Percentiles rank a stretch among this genome's conserved stretches.
Conservation (phyloP, 2,329 filamentous ascomycete genomes). For the Zasmidium citrigriseum region DNA sequence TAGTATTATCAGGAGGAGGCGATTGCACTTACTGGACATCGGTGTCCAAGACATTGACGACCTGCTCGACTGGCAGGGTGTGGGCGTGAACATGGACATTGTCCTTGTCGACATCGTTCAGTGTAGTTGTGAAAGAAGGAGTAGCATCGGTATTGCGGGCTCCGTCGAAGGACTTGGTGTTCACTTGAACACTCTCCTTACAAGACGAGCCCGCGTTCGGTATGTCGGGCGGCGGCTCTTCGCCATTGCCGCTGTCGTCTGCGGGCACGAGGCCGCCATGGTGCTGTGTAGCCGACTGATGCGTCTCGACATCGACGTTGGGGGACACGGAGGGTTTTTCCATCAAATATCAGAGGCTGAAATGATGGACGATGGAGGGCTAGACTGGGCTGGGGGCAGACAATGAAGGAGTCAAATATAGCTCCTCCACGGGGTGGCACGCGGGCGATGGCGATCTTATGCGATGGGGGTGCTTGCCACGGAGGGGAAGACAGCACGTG, state of each 20-base stretch:
- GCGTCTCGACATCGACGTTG: slow-evolving; percentile 23
- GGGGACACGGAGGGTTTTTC: slow-evolving; percentile 26
- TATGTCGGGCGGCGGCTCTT: slow-evolving; percentile 31
- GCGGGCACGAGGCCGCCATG: slow-evolving; percentile 22
- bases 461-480: slow-evolving; percentile 5
- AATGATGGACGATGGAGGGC: neutral
- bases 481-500: slow-evolving; percentile 8
- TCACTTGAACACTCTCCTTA: slow-evolving; percentile 26
- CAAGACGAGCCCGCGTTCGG: slow-evolving; percentile 32
- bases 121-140: slow-evolving; percentile 14
- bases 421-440: neutral
- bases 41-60: slow-evolving; percentile 21
- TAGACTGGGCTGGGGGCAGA: neutral
- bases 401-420: neutral
- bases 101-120: slow-evolving; percentile 14
- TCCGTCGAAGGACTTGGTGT: slow-evolving; percentile 26
- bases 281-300: slow-evolving; percentile 23
- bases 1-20: neutral
- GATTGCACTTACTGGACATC: slow-evolving; percentile 19
- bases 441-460: neutral
- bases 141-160: slow-evolving; percentile 26
- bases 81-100: slow-evolving; percentile 24
- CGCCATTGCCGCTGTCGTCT: slow-evolving; percentile 28
- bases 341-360: slow-evolving; percentile 23
- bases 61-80: slow-evolving; percentile 17